Base-by-base conservation (phyloP, 768 basidiomycete species). In the Russula brevipes region DNA sequence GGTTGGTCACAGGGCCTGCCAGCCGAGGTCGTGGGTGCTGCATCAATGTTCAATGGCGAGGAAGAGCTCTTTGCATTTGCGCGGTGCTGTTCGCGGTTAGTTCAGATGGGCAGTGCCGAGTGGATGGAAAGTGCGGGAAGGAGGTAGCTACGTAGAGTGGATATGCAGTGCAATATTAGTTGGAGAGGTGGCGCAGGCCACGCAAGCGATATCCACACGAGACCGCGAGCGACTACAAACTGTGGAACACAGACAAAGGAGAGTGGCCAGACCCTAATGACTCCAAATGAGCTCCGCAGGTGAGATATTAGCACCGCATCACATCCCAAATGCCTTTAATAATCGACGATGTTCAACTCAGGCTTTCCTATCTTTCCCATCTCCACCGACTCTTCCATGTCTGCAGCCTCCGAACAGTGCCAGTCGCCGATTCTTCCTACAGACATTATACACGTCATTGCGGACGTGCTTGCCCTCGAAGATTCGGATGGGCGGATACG, bases 61-160 rank as follows among this genome's bases (percentile, higher is more conserved):
- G 97, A 98, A 73, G 97, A 98, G 74, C 73, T 98, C 0, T 99
- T 99, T 72, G 97, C 97, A 0, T 99, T 98, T 73, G 94, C 94
- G 11, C 83, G 97, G 41, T 95, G 95, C 19, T 93, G 91, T 71
- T 92, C 89, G 30, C 81, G 92, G 49, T 77, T 93, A 17, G 88
- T 91, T 50, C 84, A 93, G 73, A 93, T 93, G 91, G 92, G 94
- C 16, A 94, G 91, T 71, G 87, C 81, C 68, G 89, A 94, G 68
- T 96, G 93, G 93, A 81, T 82, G 3, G 81, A 83, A 71, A 76
- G 73, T 42, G 72, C 78, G 16, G 77, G 75, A 24, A 67, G 19
- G 52, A 55, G 54, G 50, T 66, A 61, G 44, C 17, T 2, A 31
- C 16, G 4, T 30, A n/a, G 10, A 49, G 24, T 24, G 24, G 24